Conservation (phyloP, 805 yeast genomes). For the Saccharomycopsis fermentans region DNA sequence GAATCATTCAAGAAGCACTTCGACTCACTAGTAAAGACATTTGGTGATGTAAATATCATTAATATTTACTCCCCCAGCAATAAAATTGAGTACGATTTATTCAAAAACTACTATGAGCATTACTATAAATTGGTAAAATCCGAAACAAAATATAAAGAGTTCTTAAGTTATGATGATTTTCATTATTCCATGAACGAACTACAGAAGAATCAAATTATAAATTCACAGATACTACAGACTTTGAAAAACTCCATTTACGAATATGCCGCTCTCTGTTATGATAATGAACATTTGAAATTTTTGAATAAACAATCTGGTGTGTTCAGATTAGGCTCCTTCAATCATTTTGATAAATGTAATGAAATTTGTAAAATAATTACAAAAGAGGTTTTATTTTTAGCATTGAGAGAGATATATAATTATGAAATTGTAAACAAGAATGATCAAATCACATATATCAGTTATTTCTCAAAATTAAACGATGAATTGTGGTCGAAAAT, state of each 20-base stretch:
- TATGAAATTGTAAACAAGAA: not conserved
- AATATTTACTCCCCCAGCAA: slow-evolving; percentile 1
- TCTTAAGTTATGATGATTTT: slow-evolving; percentile 9
- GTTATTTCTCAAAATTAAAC: slow-evolving; percentile 9
- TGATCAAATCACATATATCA: slow-evolving; percentile 4
- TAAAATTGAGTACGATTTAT: slow-evolving; percentile 16
- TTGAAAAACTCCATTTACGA: slow-evolving; percentile 59
- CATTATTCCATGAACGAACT: slow-evolving; percentile 12
- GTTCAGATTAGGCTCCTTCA: slow-evolving; percentile 81
- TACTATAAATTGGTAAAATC: slow-evolving; percentile 7
- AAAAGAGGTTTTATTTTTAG: slow-evolving; percentile 45
- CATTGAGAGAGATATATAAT: slow-evolving; percentile 25
- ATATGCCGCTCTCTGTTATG: slow-evolving; percentile 79
- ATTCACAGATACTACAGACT: slow-evolving; percentile 47
- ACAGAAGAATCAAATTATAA: slow-evolving; percentile 21
- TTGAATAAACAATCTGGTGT: slow-evolving; percentile 83
- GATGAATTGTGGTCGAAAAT: slow-evolving; percentile 17
- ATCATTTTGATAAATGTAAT: slow-evolving; percentile 81
- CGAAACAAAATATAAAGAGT: slow-evolving; percentile 6
- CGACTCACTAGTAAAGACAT: slow-evolving; percentile 53
- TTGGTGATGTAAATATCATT: slow-evolving; percentile 63
- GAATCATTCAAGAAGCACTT: slow-evolving; percentile 81
- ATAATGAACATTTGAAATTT: slow-evolving; percentile 45
- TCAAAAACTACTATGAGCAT: slow-evolving; percentile 14
- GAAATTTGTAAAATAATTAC: slow-evolving; percentile 63